Percentiles rank a stretch among this genome's conserved stretches.
phyloP scores from a whole-genome alignment of 192 early-diverging fungal genomes.

The Umbelopsis vinacea region DNA sequence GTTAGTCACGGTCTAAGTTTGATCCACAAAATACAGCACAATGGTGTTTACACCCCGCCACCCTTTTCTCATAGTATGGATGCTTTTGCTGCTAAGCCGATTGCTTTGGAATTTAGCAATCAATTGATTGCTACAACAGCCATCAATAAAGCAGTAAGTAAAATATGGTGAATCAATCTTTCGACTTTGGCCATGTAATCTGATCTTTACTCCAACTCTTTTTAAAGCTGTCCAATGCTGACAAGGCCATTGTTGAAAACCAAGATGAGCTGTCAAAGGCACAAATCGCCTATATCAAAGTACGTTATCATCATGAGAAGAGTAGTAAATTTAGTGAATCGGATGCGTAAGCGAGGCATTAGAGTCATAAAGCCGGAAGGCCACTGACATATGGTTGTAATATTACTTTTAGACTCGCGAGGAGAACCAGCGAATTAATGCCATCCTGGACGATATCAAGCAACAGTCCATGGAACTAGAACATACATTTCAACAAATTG shows the following conservation, averaged over 20 bases:
- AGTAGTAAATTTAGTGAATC: background rate
- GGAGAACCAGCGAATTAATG: slow-evolving; percentile 6
- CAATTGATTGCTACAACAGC: background rate
- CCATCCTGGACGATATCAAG: background rate
- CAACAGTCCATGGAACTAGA: background rate
- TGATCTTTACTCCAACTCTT: background rate
- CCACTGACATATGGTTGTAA: background rate
- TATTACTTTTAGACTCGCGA: background rate
- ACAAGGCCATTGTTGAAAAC: background rate
- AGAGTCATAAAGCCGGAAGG: background rate
- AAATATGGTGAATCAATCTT: background rate
- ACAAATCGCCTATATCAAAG: background rate
- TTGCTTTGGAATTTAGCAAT: background rate
- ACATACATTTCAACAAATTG: slow-evolving; percentile 4
- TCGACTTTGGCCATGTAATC: background rate
- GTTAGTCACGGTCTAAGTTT: too few relatives aligned
- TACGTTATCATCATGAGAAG: background rate
- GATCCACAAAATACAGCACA: too few relatives aligned
- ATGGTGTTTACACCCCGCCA: too few relatives aligned
- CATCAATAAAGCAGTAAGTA: background rate
- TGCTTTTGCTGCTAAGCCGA: background rate
- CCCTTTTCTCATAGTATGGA: background rate
- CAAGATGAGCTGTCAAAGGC: background rate
- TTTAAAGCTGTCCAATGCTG: background rate
- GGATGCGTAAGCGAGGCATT: background rate